Evolutionary conservation across 2,329 filamentous ascomycete species (phyloP).

Genomic region (Botrytis pseudocinerea): DNA sequence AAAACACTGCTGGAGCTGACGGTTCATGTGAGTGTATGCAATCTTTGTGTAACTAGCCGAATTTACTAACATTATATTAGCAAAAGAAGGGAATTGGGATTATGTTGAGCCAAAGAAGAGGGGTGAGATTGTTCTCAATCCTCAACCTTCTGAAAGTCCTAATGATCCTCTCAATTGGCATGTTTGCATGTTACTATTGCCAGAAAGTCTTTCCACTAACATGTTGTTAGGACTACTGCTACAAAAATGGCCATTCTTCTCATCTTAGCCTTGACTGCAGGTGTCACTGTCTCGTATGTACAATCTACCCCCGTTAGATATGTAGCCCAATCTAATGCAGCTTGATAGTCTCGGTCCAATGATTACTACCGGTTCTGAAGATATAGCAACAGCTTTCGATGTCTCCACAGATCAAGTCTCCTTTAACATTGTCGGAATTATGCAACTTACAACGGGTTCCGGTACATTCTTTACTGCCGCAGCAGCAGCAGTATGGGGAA

Average conservation of each 20-base stretch:
- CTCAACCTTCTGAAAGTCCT: slow-evolving; percentile 53
- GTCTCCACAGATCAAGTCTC: slow-evolving; percentile 44
- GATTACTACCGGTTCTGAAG: slow-evolving; percentile 44
- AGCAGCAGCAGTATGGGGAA: slow-evolving; percentile 43
- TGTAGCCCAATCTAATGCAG: slow-evolving; percentile 16
- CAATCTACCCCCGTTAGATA: slow-evolving; percentile 25
- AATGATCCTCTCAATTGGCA: slow-evolving; percentile 56
- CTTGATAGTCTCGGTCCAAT: slow-evolving; percentile 43
- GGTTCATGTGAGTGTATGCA: slow-evolving; percentile 25
- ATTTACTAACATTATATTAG: slow-evolving; percentile 22
- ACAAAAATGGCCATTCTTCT: slow-evolving; percentile 37
- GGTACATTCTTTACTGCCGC: slow-evolving; percentile 47
- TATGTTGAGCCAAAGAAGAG: slow-evolving; percentile 43
- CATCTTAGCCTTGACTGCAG: slow-evolving; percentile 36
- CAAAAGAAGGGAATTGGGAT: slow-evolving; percentile 32
- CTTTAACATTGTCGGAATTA: slow-evolving; percentile 40
- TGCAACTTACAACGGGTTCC: slow-evolving; percentile 45
- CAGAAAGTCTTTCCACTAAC: slow-evolving; percentile 26
- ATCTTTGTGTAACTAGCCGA: not conserved
- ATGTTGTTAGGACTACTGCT: slow-evolving; percentile 19
- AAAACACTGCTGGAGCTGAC: slow-evolving; percentile 30
- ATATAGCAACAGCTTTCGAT: slow-evolving; percentile 42
- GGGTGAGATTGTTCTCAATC: slow-evolving; percentile 52
- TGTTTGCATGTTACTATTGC: slow-evolving; percentile 31
- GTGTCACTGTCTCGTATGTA: slow-evolving; percentile 37